A percentile compares a stretch with the other conserved stretches of the same genome.
Evolutionary conservation across 225 moss, liverwort and hornwort species (phyloP).

Genomic region (Polytrichum commune): DNA sequence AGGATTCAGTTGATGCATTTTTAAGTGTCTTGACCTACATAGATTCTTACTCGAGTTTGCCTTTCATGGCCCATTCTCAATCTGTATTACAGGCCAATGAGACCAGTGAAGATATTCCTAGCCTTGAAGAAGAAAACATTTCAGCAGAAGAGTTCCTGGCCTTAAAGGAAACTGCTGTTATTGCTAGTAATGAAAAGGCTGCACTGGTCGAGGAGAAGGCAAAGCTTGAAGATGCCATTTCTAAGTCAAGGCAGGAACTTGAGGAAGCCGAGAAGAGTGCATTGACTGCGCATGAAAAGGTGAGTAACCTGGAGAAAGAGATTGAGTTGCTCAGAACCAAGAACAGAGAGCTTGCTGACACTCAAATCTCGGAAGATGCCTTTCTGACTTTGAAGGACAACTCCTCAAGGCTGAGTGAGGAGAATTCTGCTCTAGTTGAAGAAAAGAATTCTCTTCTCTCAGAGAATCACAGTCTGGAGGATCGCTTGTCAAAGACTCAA

Average conservation of each 20-base stretch:
- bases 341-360: constrained; percentile 24
- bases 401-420: constrained; percentile 29
- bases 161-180: constrained; percentile 6
- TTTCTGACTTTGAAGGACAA: constrained; percentile 21
- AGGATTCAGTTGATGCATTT: too few relatives aligned
- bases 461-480: constrained; percentile 21
- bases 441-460: constrained; percentile 22
- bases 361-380: constrained; percentile 12
- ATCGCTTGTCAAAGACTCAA: constrained; percentile 16
- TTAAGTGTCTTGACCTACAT: too few relatives aligned
- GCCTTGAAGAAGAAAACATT: background rate
- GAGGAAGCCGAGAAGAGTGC: constrained; percentile 30
- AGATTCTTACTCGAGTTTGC: too few relatives aligned
- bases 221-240: constrained; percentile 20
- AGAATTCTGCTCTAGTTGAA: constrained; percentile 28
- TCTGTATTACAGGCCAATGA: constrained; percentile 1
- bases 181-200: background rate
- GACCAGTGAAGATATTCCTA: background rate
- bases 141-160: constrained; percentile 18
- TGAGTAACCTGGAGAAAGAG: constrained; percentile 27
- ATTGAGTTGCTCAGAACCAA: constrained; percentile 16
- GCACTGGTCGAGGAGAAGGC: constrained; percentile 17
- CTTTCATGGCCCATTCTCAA: too few relatives aligned
- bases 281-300: constrained; percentile 22
- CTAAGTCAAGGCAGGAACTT: constrained; percentile 28